Conservation (phyloP, 106 monocot species). For the Phalaenopsis aphrodite region DNA sequence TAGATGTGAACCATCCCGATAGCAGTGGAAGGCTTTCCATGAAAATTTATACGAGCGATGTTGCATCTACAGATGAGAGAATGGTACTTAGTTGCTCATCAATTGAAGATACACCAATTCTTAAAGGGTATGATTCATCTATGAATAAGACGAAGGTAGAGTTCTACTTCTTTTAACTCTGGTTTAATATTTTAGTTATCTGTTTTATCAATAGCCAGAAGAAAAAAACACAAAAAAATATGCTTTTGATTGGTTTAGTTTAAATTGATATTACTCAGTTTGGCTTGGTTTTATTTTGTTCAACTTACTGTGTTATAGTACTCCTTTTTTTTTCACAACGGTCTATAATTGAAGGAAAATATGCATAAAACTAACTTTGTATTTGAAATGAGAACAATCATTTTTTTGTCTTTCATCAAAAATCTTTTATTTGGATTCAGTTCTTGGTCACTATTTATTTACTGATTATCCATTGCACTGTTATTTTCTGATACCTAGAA, state of each 20-base stretch:
- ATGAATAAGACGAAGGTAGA: conserved; percentile 1
- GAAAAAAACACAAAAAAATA: neutral
- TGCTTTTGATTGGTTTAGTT: neutral
- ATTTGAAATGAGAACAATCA: neutral
- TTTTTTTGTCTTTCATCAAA: neutral
- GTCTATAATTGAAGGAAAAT: too few relatives aligned
- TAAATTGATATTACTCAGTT: neutral
- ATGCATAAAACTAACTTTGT: neutral
- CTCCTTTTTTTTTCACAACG: neutral
- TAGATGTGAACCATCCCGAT: conserved; percentile 3
- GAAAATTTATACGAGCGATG: neutral
- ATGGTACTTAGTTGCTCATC: conserved; percentile 10
- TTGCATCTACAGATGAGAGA: conserved; percentile 6
- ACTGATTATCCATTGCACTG: neutral
- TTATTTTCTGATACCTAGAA: neutral
- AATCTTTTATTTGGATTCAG: neutral
- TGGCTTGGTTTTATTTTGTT: neutral
- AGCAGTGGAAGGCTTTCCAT: conserved; percentile 17
- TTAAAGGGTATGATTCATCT: neutral
- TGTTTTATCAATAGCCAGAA: neutral
- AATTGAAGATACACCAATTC: conserved; percentile 1
- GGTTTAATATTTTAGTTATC: neutral
- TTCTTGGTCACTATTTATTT: neutral
- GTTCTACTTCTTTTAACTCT: neutral
- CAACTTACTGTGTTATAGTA: neutral